phyloP scores from a whole-genome alignment of 1,284 basidiomycete genomes.

The Pisolithus thermaeus region DNA sequence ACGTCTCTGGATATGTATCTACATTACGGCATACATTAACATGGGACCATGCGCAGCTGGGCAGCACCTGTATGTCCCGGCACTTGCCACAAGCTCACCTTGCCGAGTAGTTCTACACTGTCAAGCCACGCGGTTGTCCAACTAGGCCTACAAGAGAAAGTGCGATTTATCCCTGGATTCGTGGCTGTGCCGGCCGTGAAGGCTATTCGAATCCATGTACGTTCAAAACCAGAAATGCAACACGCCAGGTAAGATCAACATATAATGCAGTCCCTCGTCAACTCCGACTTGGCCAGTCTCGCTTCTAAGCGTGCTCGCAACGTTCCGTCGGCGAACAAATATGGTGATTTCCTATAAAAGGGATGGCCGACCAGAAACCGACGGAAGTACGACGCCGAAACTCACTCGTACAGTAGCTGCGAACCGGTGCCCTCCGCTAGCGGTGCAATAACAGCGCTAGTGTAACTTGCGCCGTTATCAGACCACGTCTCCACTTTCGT shows the following conservation, averaged over 20 bases:
- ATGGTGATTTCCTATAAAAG: conserved; percentile 42
- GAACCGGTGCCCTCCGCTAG: conserved; percentile 7
- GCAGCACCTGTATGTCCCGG: too few species aligned
- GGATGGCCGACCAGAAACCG: neutral
- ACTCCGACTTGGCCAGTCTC: conserved; percentile 33
- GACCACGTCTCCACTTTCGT: conserved; percentile 6
- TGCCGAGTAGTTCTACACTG: too few species aligned
- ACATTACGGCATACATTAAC: too few species aligned
- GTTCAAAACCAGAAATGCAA: neutral
- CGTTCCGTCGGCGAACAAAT: conserved; percentile 47
- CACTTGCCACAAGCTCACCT: too few species aligned
- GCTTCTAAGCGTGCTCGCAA: conserved; percentile 50
- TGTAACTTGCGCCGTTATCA: conserved; percentile 3
- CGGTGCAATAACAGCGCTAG: conserved; percentile 1
- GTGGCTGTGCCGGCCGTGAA: too few species aligned
- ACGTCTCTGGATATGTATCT: too few species aligned
- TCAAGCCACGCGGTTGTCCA: too few species aligned
- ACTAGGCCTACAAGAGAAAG: too few species aligned
- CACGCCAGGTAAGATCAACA: conserved; percentile 31
- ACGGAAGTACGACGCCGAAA: neutral
- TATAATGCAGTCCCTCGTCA: conserved; percentile 48
- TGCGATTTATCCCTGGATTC: too few species aligned
- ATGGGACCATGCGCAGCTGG: too few species aligned
- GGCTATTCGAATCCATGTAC: neutral
- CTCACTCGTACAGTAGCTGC: conserved; percentile 9